Evolutionary conservation across 371 early-diverging fungal species (phyloP).

Genomic region (Mortierella sp.): DNA sequence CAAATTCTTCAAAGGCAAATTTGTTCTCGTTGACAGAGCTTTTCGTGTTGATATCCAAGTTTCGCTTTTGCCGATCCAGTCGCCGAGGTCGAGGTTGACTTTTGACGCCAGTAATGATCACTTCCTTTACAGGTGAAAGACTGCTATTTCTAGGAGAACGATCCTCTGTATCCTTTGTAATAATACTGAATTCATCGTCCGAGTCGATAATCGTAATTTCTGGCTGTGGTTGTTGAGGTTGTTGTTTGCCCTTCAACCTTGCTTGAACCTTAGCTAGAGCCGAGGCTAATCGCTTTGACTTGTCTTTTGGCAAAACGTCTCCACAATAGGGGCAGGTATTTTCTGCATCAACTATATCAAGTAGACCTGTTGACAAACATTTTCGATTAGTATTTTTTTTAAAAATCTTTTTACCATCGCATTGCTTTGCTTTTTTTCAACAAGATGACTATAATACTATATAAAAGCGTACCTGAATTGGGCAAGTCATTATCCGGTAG

Average conservation of each 20-base stretch:
- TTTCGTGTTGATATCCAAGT: not conserved
- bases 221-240: constrained; percentile 1
- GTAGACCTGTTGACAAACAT: not conserved
- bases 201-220: not conserved
- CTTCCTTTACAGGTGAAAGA: not conserved
- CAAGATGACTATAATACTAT: not conserved
- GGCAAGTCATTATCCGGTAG: constrained; percentile 37
- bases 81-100: constrained; percentile 9
- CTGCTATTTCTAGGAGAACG: not conserved
- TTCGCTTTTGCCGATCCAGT: not conserved
- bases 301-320: constrained; percentile 32
- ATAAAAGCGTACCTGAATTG: not conserved
- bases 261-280: constrained; percentile 26
- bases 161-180: not conserved
- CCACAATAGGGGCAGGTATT: constrained; percentile 45
- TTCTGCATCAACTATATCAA: not conserved
- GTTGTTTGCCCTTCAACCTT: not conserved
- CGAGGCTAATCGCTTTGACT: constrained; percentile 13
- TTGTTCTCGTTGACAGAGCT: not conserved
- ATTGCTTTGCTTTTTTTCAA: not conserved
- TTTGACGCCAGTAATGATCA: not conserved
- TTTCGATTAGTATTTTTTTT: no score
- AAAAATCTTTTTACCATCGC: not conserved
- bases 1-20: not conserved
- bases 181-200: not conserved